A percentile compares a stretch with the other conserved stretches of the same genome.
These are phyloP conservation scores for Monosporozyma servazzii DNA, from an alignment of 805 yeast species.

Conservation along the genomic window DNA sequence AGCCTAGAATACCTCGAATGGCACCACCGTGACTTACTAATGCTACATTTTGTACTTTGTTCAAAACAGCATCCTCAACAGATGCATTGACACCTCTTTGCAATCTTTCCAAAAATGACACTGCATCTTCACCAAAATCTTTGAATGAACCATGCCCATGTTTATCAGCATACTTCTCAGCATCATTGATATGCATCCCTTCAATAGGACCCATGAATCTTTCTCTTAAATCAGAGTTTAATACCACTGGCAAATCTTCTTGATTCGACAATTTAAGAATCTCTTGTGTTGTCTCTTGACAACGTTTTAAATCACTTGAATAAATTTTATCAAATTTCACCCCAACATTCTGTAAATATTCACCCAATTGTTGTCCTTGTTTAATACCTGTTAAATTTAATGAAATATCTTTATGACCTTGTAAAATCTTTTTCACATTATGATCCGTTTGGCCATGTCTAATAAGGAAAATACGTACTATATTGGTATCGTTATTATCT, in stretches of 20 bases:
- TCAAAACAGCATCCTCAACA: constrained; percentile 29
- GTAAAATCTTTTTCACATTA: constrained; percentile 58
- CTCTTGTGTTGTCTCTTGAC: constrained; percentile 47
- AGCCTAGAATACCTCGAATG: constrained; percentile 48
- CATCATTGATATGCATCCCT: constrained; percentile 64
- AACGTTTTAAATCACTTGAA: constrained; percentile 41
- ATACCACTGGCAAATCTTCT: constrained; percentile 17
- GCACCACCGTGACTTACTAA: constrained; percentile 79
- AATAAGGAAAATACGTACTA: constrained; percentile 48
- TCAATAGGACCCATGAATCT: constrained; percentile 72
- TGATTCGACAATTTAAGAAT: constrained; percentile 29
- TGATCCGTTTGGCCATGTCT: constrained; percentile 83
- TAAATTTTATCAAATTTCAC: constrained; percentile 30
- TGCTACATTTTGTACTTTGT: constrained; percentile 39
- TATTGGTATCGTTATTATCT: constrained; percentile 30
- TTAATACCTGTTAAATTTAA: constrained; percentile 50
- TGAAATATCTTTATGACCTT: constrained; percentile 65
- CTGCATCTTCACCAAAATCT: constrained; percentile 55
- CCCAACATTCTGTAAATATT: constrained; percentile 26
- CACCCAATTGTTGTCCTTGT: constrained; percentile 54
- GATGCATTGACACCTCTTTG: constrained; percentile 37
- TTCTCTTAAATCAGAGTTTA: constrained; percentile 50
- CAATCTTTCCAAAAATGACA: constrained; percentile 41
- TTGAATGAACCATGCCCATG: constrained; percentile 49
- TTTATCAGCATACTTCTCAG: constrained; percentile 39